phyloP scores from a whole-genome alignment of 306 rosid genomes.

The Medicago lupulina region DNA sequence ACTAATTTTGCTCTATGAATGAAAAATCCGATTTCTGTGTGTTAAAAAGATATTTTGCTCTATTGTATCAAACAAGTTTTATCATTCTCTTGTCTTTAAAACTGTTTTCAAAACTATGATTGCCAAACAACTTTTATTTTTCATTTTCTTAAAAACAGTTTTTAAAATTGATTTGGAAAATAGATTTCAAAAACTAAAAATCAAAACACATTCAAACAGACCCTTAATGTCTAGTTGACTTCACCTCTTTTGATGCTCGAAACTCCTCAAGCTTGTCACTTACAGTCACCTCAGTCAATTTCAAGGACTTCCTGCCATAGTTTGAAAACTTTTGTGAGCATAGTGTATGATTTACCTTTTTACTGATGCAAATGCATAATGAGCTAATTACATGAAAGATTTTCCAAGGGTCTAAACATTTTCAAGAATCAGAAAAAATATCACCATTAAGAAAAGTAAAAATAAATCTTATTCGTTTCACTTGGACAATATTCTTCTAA shows the following conservation, averaged over 20 bases:
- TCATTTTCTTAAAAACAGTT: no score
- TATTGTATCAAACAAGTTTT: no score
- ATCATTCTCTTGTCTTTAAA: no score
- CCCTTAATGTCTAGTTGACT: slow-evolving; percentile 35
- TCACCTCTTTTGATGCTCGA: slow-evolving; percentile 95
- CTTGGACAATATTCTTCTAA: slow-evolving; percentile 17
- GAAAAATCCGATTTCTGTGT: no score
- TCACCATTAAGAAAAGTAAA: background rate
- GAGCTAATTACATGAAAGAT: slow-evolving; percentile 12
- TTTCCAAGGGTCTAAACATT: slow-evolving; percentile 26
- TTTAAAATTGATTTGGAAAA: no score
- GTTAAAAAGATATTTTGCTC: no score
- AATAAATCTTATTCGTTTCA: slow-evolving; percentile 19
- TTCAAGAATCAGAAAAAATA: background rate
- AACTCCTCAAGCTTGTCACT: slow-evolving; percentile 93
- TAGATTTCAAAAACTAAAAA: no score
- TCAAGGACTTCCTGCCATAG: slow-evolving; percentile 67
- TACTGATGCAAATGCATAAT: slow-evolving; percentile 7
- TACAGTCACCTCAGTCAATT: slow-evolving; percentile 87
- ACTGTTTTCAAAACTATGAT: no score
- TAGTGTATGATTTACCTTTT: slow-evolving; percentile 1
- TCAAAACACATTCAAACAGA: no score
- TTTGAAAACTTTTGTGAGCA: slow-evolving; percentile 22
- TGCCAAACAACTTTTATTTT: no score
- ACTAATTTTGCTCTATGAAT: no score